phyloP scores from a whole-genome alignment of 345 rosid genomes.

The Streptanthus diversifolius region DNA sequence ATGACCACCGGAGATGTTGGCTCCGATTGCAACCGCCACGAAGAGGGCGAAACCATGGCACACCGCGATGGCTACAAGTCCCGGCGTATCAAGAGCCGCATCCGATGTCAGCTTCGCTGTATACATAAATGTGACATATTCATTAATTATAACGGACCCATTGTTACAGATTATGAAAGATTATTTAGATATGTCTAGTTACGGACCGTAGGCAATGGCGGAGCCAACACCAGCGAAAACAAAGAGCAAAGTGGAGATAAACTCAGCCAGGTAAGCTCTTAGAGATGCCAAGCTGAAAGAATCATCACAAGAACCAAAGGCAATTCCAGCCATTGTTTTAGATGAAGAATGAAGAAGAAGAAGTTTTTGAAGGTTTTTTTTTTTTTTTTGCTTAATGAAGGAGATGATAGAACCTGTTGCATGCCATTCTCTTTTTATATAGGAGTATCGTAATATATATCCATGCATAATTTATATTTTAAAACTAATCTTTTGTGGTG shows the following conservation, averaged over 20 bases:
- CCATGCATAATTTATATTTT: slow-evolving; percentile 9
- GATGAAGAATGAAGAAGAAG: background rate
- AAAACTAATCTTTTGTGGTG: background rate
- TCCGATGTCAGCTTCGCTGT: slow-evolving; percentile 70
- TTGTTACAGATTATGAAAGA: background rate
- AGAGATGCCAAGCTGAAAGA: slow-evolving; percentile 75
- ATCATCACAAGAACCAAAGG: slow-evolving; percentile 82
- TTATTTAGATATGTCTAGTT: background rate
- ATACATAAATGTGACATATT: slow-evolving; percentile 14
- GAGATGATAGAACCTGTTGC: slow-evolving; percentile 25
- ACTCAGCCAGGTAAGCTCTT: slow-evolving; percentile 86
- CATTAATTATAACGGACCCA: background rate
- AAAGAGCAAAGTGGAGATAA: slow-evolving; percentile 89
- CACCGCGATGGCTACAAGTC: slow-evolving; percentile 77
- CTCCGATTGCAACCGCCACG: slow-evolving; percentile 81
- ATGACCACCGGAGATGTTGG: slow-evolving; percentile 95
- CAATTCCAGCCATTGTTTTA: slow-evolving; percentile 45
- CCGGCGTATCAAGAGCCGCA: slow-evolving; percentile 84
- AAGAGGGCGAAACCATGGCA: slow-evolving; percentile 92
- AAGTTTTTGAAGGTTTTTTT: background rate
- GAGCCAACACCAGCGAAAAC: slow-evolving; percentile 96
- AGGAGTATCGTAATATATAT: slow-evolving; percentile 13
- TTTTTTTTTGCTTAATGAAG: slow-evolving; percentile 2
- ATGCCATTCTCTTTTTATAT: slow-evolving; percentile 23
- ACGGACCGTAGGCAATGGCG: slow-evolving; percentile 77